Evolutionary conservation across 2,329 filamentous ascomycete genomes (phyloP), one percentile per base, ranked within the genome.

Genomic region (Onygenales sp.): DNA sequence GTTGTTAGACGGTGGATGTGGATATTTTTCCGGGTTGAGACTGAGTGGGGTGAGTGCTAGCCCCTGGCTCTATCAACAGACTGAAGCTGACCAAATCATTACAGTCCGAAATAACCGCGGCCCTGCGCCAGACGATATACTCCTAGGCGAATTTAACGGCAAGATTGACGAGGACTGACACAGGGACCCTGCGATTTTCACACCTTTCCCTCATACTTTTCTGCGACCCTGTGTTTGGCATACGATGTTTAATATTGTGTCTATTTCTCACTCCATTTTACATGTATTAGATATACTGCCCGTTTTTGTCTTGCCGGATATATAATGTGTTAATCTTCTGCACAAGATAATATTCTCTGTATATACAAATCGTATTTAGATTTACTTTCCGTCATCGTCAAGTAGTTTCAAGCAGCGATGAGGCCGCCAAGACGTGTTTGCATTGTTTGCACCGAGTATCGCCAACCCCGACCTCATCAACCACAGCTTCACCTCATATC

Each of bases 1-100:
- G 87, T 97, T 14, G 77, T 88, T 45, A 80, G 93, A 47, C 80
- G 93, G 54, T 97, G 92, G 90, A 80, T 97, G 56, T 98, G 93
- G 93, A 89, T 96, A 54, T 97, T 96, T 71, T 88, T 97, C 71
- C 82, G 93, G 8, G 85, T 95, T 42, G 93, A 98, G 76, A 91
- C 89, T 21, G 93, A 98, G 74, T 95, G 87, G 87, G 80, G 88
- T 70, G 76, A 83, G 71, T 71, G 10, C 14, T 32, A 49, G 37
- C 43, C 52, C 9, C n/a, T 46, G 1, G 27, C 1, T 52, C 34
- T 49, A 7, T 27, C 37, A 1, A 9, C 9, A 10, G 10, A 21
- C 9, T 7, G 11, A 33, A n/a, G 34, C 47, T 47, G 14, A 39
- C 44, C 52, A 14, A 31, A 4, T 46, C 49, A 49, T 51, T 17